A percentile compares a stretch with the other conserved stretches of the same genome.
These are phyloP conservation scores for Candida multigemmis DNA, from an alignment of 805 yeast genomes.

Conservation along the genomic window DNA sequence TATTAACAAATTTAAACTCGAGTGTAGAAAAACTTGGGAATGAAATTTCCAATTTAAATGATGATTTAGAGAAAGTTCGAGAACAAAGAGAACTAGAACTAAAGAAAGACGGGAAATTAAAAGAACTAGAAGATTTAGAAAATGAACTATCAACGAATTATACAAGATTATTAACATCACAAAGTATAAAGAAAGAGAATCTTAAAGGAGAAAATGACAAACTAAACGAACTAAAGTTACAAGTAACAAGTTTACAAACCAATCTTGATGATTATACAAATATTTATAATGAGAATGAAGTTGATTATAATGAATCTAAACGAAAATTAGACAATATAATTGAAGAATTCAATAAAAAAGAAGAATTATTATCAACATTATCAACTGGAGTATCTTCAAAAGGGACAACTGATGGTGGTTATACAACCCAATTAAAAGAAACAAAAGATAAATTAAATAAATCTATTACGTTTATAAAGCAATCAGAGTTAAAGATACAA, in stretches of 20 bases:
- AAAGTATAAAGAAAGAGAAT: constrained; percentile 49
- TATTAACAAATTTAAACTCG: constrained; percentile 30
- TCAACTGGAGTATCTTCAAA: constrained; percentile 85
- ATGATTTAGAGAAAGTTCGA: constrained; percentile 51
- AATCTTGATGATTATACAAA: constrained; percentile 25
- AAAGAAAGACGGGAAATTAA: constrained; percentile 50
- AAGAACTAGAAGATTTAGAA: constrained; percentile 51
- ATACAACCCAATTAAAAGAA: constrained; percentile 58
- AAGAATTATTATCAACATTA: constrained; percentile 71
- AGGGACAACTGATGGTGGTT: constrained; percentile 72
- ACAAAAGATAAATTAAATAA: constrained; percentile 49
- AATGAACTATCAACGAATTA: constrained; percentile 48
- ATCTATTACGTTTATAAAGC: constrained; percentile 47
- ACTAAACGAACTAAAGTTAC: constrained; percentile 19
- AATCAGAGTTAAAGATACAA: constrained; percentile 46
- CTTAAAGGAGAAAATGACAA: constrained; percentile 42
- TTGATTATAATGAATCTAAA: constrained; percentile 36
- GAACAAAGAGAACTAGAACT: constrained; percentile 47
- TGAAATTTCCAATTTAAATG: constrained; percentile 52
- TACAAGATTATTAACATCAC: constrained; percentile 59
- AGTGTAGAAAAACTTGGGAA: constrained; percentile 36
- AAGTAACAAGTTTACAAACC: constrained; percentile 21
- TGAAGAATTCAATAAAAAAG: constrained; percentile 45
- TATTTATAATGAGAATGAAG: constrained; percentile 31
- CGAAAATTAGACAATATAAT: constrained; percentile 36